Percentiles rank a stretch among this genome's conserved stretches.
Evolutionary conservation across 257 asterid genomes (phyloP).

Genomic region (Jasminum sambac): DNA sequence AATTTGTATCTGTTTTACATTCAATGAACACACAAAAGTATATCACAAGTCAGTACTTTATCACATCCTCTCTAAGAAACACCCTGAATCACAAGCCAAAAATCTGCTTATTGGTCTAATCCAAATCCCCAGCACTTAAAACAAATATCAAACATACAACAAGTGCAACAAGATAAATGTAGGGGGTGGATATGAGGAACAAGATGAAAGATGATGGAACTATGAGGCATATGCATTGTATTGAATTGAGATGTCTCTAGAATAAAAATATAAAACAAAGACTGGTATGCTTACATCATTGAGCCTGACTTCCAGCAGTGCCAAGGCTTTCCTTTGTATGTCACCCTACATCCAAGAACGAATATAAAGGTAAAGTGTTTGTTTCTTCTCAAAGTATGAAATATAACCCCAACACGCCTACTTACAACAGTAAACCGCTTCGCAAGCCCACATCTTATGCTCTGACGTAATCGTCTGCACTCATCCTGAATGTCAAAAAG

Average conservation of each 20-base stretch:
- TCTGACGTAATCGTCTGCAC: constrained; percentile 80
- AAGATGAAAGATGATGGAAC: background rate
- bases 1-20: too few relatives aligned
- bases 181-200: background rate
- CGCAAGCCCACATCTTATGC: constrained; percentile 80
- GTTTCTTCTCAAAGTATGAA: constrained; percentile 20
- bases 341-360: constrained; percentile 60
- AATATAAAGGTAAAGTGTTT: constrained; percentile 13
- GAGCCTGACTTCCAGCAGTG: constrained; percentile 60
- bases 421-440: constrained; percentile 78
- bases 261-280: background rate
- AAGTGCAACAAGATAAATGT: background rate
- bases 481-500: constrained; percentile 61
- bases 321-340: constrained; percentile 68
- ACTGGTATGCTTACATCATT: constrained; percentile 54
- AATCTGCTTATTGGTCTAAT: background rate
- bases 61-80: background rate
- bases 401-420: constrained; percentile 28
- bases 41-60: too few relatives aligned
- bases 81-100: background rate
- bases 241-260: background rate
- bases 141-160: background rate
- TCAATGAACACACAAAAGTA: too few relatives aligned
- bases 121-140: background rate
- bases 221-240: background rate